Percentiles rank a stretch among this genome's conserved stretches.
phyloP scores from a whole-genome alignment of 2,329 filamentous ascomycete genomes.

The Aspergillus hiratsukae region DNA sequence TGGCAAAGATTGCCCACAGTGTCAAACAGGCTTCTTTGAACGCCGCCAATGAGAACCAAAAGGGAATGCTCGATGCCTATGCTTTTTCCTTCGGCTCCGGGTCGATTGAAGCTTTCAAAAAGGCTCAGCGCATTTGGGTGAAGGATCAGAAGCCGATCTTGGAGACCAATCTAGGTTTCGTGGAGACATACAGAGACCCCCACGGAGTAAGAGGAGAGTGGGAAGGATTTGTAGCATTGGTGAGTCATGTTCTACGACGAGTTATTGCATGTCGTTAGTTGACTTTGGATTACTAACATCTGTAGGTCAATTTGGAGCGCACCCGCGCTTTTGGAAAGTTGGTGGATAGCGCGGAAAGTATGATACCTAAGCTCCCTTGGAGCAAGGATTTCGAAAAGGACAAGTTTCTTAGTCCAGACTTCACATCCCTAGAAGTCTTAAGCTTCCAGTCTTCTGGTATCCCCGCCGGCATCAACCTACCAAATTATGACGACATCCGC shows the following conservation, averaged over 20 bases:
- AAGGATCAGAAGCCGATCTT: slow-evolving; percentile 75
- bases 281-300: slow-evolving; percentile 28
- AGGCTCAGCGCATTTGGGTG: slow-evolving; percentile 77
- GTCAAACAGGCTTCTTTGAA: slow-evolving; percentile 65
- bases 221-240: slow-evolving; percentile 73
- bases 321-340: slow-evolving; percentile 83
- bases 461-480: slow-evolving; percentile 56
- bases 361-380: slow-evolving; percentile 92
- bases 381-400: slow-evolving; percentile 87
- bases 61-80: slow-evolving; percentile 69
- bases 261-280: background rate
- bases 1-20: slow-evolving; percentile 62
- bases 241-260: slow-evolving; percentile 17
- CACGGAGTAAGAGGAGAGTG: slow-evolving; percentile 77
- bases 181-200: slow-evolving; percentile 81
- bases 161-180: slow-evolving; percentile 77
- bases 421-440: slow-evolving; percentile 88
- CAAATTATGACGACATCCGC: slow-evolving; percentile 57
- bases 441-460: slow-evolving; percentile 67
- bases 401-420: slow-evolving; percentile 90
- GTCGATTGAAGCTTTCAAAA: slow-evolving; percentile 72
- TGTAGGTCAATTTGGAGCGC: slow-evolving; percentile 73
- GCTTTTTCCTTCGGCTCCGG: slow-evolving; percentile 69
- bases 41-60: slow-evolving; percentile 68
- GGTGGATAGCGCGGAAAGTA: slow-evolving; percentile 71